A percentile compares a stretch with the other conserved stretches of the same genome.
Evolutionary conservation across 495 filamentous ascomycete genomes (phyloP).

Genomic region (Aspergillus diversus): DNA sequence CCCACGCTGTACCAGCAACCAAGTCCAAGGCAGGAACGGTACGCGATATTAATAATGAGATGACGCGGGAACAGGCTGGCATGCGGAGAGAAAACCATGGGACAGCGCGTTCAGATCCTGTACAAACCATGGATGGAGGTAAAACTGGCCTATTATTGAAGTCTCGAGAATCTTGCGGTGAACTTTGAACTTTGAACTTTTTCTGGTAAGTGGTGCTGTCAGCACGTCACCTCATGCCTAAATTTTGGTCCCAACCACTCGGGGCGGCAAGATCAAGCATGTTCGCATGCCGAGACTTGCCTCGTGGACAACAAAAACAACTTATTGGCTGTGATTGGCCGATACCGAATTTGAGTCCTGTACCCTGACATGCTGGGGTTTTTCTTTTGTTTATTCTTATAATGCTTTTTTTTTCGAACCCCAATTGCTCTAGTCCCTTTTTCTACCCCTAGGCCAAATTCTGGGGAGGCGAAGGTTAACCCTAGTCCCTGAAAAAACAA

Average conservation of each 20-base stretch:
- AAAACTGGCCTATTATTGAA: background rate
- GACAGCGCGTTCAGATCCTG: background rate
- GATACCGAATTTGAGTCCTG: background rate
- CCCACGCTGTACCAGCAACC: background rate
- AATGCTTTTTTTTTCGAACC: too few species aligned
- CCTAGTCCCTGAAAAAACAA: background rate
- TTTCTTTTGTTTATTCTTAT: too few species aligned
- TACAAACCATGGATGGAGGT: background rate
- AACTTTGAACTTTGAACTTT: background rate
- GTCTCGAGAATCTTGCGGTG: slow-evolving; percentile 1
- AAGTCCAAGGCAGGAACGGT: slow-evolving; percentile 1
- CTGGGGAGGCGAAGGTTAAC: background rate
- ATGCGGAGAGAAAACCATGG: background rate
- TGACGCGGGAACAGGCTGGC: slow-evolving; percentile 11
- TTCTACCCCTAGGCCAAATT: too few species aligned
- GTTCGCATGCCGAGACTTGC: background rate
- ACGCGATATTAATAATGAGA: background rate
- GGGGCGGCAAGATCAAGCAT: slow-evolving; percentile 15
- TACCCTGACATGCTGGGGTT: background rate
- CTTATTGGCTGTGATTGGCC: background rate
- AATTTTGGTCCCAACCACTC: slow-evolving; percentile 19
- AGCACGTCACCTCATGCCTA: slow-evolving; percentile 15
- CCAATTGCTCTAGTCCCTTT: too few species aligned
- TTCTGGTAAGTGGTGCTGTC: slow-evolving; percentile 4
- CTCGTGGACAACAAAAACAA: slow-evolving; percentile 8